Base-by-base conservation (phyloP, 1,284 basidiomycete species). In the Ustilago trichophora region DNA sequence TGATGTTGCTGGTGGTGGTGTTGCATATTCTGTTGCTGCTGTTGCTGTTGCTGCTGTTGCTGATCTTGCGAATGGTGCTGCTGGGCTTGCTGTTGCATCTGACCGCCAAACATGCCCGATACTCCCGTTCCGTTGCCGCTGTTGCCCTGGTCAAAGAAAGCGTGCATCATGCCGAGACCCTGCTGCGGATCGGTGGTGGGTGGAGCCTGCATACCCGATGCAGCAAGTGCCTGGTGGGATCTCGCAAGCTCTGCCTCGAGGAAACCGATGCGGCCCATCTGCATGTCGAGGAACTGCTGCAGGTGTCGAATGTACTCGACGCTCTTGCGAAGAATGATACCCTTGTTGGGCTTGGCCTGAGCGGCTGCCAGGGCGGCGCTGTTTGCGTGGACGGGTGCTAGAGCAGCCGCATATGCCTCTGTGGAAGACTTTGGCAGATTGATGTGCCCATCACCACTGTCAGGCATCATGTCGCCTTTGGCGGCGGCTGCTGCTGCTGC, bases 281-380 rank as follows among this genome's bases (percentile, higher is more conserved):
- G 76, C 60, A 73, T 72, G 29, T 75, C 70, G 34, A 78, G 46
- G 42, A 80, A 75, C 38, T 81, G 71, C 64, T 79, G 77, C 42
- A 80, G 47, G 38, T 76, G 72, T 21, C 73, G 59, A 18, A 79
- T 80, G 54, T 81, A 80, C 26, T 80, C 80, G 27, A 80, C 77
- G 29, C 72, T 75, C 72, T 80, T 81, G 18, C 66, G 71, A 26
- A 78, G 46, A 33, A 81, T 81, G 53, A 81, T 75, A 36, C 79
- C 78, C 50, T 81, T 81, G 66, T 81, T 81, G 2, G 78, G 79
- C 45, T 80, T 80, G 24, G 70, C 72, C 32, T 78, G 73, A 6
- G 73, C 69, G 25, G 74, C 71, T n/a, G 77, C 76, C 22, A 76
- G 34, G 6, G 73, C 67, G 11, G 69, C 71, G 31, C 67, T 75